phyloP scores from a whole-genome alignment of 306 rosid species.

The Adenanthera pavonina region DNA sequence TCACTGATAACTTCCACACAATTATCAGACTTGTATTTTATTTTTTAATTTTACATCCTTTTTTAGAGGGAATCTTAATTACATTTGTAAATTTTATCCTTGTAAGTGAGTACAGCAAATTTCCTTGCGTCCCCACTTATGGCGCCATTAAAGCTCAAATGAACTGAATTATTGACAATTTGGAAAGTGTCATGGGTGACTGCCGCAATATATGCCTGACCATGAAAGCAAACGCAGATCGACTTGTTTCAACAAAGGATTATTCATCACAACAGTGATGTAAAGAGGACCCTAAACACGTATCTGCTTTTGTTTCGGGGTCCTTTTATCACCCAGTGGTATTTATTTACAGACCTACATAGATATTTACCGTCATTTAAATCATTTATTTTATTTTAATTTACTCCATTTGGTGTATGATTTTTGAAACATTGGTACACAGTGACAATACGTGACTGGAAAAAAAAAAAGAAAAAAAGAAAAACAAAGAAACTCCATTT shows the following conservation, averaged over 20 bases:
- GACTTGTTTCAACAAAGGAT: background rate
- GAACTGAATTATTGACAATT: background rate
- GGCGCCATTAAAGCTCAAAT: background rate
- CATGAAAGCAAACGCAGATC: background rate
- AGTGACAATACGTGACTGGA: background rate
- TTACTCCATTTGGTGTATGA: background rate
- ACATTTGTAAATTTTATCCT: background rate
- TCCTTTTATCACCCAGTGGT: background rate
- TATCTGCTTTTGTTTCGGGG: no score
- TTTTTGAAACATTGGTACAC: background rate
- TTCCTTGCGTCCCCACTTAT: background rate
- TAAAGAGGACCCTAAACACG: background rate
- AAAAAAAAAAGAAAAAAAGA: no score
- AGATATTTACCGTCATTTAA: background rate
- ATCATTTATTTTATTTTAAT: background rate
- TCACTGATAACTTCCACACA: no score
- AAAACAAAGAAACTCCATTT: background rate
- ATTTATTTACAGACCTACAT: background rate
- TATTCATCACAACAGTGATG: no score
- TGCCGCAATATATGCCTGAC: no score
- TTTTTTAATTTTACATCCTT: background rate
- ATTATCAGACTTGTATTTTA: no score
- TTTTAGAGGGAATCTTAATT: background rate
- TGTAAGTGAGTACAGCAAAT: background rate
- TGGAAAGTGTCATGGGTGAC: background rate